A percentile compares a stretch with the other conserved stretches of the same genome.
Conservation (phyloP, 352 stramenopile species). For the Phytophthora melonis region DNA sequence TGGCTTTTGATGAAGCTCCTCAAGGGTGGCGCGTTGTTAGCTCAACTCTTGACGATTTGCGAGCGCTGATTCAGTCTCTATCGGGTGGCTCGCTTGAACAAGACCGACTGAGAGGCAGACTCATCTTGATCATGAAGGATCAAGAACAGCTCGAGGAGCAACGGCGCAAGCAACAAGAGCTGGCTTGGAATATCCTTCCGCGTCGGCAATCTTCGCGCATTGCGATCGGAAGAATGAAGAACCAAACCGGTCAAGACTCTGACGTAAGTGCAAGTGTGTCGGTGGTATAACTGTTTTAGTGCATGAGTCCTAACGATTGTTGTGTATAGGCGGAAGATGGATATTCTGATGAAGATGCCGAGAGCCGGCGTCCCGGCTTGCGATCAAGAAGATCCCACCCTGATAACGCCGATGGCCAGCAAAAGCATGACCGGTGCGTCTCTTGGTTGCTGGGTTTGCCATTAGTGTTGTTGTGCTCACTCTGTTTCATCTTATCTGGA, state of each 20-base stretch:
- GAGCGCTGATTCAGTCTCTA: conserved; percentile 59
- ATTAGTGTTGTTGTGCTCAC: conserved; percentile 5
- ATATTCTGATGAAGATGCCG: conserved; percentile 33
- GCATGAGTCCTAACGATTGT: conserved; percentile 12
- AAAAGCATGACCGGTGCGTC: conserved; percentile 69
- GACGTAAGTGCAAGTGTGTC: conserved; percentile 44
- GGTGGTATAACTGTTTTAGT: background rate
- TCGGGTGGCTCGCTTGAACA: conserved; percentile 78
- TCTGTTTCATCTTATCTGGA: background rate
- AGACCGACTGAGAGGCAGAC: conserved; percentile 69
- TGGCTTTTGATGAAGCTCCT: conserved; percentile 55
- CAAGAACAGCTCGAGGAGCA: conserved; percentile 79
- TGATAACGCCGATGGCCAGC: conserved; percentile 44
- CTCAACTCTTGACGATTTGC: conserved; percentile 72
- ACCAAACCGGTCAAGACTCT: conserved; percentile 65
- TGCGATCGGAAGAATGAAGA: conserved; percentile 81
- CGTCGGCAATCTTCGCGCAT: conserved; percentile 85
- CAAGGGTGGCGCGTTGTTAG: conserved; percentile 77
- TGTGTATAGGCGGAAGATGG: conserved; percentile 31
- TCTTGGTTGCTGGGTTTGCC: background rate
- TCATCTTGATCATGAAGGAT: conserved; percentile 85
- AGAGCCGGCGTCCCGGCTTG: conserved; percentile 31
- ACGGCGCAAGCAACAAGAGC: conserved; percentile 71
- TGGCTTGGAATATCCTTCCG: conserved; percentile 82
- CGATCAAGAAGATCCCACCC: conserved; percentile 34